Base-by-base conservation (phyloP, 306 rosid species). In the Potentilla sterilis region DNA sequence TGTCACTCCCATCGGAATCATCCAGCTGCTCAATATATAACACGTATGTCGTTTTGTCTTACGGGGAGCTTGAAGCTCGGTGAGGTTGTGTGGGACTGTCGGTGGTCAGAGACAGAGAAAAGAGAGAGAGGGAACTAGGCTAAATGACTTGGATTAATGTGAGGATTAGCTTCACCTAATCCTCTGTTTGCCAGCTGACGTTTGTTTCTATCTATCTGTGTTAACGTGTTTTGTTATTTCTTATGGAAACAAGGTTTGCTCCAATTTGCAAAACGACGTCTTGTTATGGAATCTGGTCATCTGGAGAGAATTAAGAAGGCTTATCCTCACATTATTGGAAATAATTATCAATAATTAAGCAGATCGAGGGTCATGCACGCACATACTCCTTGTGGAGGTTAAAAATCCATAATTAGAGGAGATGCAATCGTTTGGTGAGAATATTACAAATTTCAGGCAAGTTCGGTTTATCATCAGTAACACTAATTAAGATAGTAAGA, bases 111-210 rank as follows among this genome's bases (percentile, higher is more conserved):
- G 14, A 18, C 69, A 64, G 2, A 64, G 46, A 37, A 19, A 22
- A 22, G 34, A 21, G 21, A 22, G 34, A 21, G 21, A 11, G 42
- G n/a, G 1, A 12, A 28, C 5, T 37, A 64, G 16, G 18, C 0
- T 12, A 61, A 7, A 64, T 34, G 43, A 35, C 42, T 32, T 32
- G 2, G 69, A 65, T n/a, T 65, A 38, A 19, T 35, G 0, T 0
- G 46, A 1, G 47, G 24, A 7, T 65, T 65, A 37, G 28, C 43
- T 63, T 15, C 69, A 65, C 69, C 47, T 8, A 65, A 65, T 72
- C 57, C 82, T 21, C 67, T 24, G 8, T 6, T 34, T 43, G 78
- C 80, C 88, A 77, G 86, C 84, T 67, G 72, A 70, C 67, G 19
- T 54, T 79, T 80, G 84, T 46, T 42, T 40, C 61, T 67, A 65